Conservation (phyloP, 768 basidiomycete genomes). For the Tulasnella sp. region DNA sequence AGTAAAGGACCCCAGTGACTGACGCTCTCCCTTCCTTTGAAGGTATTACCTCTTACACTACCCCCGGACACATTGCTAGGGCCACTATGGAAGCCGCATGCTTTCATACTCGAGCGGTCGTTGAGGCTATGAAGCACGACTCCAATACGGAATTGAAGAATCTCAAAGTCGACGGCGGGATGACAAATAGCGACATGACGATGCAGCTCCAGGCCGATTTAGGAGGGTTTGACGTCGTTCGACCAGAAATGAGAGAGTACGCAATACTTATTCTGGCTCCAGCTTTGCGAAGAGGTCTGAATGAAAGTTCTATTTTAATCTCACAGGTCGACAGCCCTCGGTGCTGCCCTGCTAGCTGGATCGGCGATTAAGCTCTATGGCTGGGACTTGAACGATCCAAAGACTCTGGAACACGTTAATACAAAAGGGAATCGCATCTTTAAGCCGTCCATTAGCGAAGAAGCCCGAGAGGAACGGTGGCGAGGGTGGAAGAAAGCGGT, state of each 20-base stretch:
- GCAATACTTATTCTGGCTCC: constrained; percentile 29
- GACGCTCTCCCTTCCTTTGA: neutral
- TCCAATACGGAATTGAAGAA: constrained; percentile 69
- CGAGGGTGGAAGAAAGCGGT: constrained; percentile 84
- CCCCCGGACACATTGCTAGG: constrained; percentile 84
- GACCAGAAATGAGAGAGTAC: constrained; percentile 95
- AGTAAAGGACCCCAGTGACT: neutral
- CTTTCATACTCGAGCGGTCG: constrained; percentile 89
- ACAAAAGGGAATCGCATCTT: constrained; percentile 73
- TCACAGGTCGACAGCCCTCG: constrained; percentile 88
- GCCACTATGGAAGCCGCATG: constrained; percentile 95
- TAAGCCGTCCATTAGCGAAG: constrained; percentile 44
- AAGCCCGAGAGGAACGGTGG: constrained; percentile 58
- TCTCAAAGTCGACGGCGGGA: constrained; percentile 87
- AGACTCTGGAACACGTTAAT: constrained; percentile 80
- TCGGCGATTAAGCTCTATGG: constrained; percentile 81
- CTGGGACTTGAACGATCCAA: constrained; percentile 80
- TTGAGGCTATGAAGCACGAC: constrained; percentile 92
- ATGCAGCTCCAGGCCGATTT: constrained; percentile 84
- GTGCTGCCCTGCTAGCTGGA: constrained; percentile 89
- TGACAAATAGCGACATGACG: constrained; percentile 88
- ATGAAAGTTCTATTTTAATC: neutral
- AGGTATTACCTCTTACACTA: constrained; percentile 83
- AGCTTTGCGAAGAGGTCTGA: neutral
- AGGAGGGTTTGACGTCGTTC: constrained; percentile 83